Evolutionary conservation across 2,329 filamentous ascomycete genomes (phyloP), one percentile per base, ranked within the genome.

Genomic region (Trichoderma atroviride): DNA sequence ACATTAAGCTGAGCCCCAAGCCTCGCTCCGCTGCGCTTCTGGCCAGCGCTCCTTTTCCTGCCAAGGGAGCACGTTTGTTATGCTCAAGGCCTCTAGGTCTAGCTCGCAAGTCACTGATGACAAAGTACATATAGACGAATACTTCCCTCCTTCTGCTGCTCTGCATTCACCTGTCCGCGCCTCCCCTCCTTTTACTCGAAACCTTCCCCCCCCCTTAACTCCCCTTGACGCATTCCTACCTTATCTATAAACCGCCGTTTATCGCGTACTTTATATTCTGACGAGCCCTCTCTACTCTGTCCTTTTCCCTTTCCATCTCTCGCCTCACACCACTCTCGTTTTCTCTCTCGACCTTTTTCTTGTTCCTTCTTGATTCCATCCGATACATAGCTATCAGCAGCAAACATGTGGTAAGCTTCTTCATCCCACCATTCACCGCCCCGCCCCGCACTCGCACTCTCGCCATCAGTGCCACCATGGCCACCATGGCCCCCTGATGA

Each of bases 401-500:
- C 59, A 69, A 74, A 64, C 69, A 75, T 75, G 74, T 75, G 74
- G 74, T 74, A 72, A 71, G 73, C 62, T 67, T n/a, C 40, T 60
- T 58, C 65, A 31, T 66, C 60, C 52, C 53, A 31, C 31, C 56
- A 71, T 57, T 69, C 71, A 70, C 72, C 73, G 70, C 73, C 61
- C 60, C 60, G 60, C 63, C 69, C 71, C 31, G 52, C 60, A 5
- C 29, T 19, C 31, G 40, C 52, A 56, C 27, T 52, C 31, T 66
- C 19, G 64, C 43, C 40, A 10, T 52, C 37, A 14, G 9, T 47
- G 40, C 53, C 31, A 27, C 24, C 53, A 59, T 52, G 27, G 31
- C 27, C 55, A 31, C 29, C 29, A 31, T 31, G 29, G 29, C 33
- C 33, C 33, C 22, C 31, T 47, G 14, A 24, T 14, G 50, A 43